These are phyloP conservation scores for Trichoderma sp. DNA, from an alignment of 2,329 filamentous ascomycete genomes.

Conservation along the genomic window DNA sequence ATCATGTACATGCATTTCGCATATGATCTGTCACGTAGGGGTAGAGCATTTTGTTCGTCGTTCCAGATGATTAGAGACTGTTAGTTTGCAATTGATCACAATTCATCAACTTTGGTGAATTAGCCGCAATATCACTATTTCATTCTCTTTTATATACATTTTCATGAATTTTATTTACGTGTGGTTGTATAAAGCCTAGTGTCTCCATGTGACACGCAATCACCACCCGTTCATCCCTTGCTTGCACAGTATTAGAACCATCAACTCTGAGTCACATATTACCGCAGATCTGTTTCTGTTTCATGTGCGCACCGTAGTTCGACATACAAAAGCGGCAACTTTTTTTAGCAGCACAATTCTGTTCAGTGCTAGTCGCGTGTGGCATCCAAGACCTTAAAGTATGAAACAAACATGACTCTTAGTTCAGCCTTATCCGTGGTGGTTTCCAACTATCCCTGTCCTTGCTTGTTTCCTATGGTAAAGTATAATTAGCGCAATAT, in stretches of 20 bases:
- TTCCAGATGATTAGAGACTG: too few species aligned
- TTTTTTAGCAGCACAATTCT: background rate
- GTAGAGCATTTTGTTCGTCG: rapidly evolving
- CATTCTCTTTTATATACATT: background rate
- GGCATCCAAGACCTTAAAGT: background rate
- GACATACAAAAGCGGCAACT: background rate
- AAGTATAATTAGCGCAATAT: background rate
- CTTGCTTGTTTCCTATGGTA: background rate
- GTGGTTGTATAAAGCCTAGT: too few species aligned
- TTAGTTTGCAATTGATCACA: background rate
- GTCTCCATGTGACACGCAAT: background rate
- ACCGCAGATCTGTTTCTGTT: background rate
- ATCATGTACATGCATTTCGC: too few species aligned
- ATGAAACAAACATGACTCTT: background rate
- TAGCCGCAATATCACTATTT: too few species aligned
- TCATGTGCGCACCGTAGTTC: background rate
- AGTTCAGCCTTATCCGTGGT: background rate
- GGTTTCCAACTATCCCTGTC: background rate
- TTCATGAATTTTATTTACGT: background rate
- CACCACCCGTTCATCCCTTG: background rate
- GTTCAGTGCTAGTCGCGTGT: background rate
- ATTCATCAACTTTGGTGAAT: too few species aligned
- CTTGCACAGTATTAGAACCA: background rate
- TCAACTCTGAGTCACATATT: background rate
- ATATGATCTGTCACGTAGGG: background rate